phyloP scores from a whole-genome alignment of 768 basidiomycete species.

The Mycena sanguinolenta region DNA sequence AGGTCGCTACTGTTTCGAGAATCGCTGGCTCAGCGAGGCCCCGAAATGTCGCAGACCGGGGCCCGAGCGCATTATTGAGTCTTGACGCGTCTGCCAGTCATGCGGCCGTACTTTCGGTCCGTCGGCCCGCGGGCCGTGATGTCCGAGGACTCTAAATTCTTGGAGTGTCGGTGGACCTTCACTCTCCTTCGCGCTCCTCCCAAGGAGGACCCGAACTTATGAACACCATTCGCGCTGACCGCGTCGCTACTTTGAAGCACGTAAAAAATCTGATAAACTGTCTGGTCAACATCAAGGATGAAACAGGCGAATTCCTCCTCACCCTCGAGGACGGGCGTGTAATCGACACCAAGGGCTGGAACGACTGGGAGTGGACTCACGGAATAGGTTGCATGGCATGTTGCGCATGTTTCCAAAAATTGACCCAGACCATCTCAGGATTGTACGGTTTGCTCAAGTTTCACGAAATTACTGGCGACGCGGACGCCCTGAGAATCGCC shows the following conservation, averaged over 20 bases:
- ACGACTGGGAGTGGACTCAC: conserved; percentile 70
- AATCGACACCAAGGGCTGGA: conserved; percentile 72
- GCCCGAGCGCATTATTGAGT: too few species aligned
- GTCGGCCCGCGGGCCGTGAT: not conserved
- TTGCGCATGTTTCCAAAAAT: not conserved
- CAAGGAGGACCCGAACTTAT: not conserved
- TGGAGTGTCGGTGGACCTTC: too few species aligned
- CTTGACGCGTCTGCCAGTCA: too few species aligned
- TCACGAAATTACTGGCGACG: conserved; percentile 56
- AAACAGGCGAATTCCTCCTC: conserved; percentile 64
- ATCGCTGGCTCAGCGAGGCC: too few species aligned
- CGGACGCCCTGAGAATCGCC: conserved; percentile 54
- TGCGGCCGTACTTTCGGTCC: not conserved
- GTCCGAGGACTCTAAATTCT: not conserved
- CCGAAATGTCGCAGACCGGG: too few species aligned
- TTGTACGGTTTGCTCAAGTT: conserved; percentile 57
- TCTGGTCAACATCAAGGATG: conserved; percentile 66
- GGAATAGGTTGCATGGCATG: conserved; percentile 50
- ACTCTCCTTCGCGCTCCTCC: not conserved
- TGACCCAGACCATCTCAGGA: conserved; percentile 41
- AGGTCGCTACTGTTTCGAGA: too few species aligned
- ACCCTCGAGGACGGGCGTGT: conserved; percentile 62
- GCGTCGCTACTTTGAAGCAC: conserved; percentile 33
- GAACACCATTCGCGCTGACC: conserved; percentile 12
- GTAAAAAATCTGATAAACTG: conserved; percentile 56